Percentiles rank a stretch among this genome's conserved stretches.
phyloP scores from a whole-genome alignment of 139 green algal genomes.

The Dunaliella primolecta region DNA sequence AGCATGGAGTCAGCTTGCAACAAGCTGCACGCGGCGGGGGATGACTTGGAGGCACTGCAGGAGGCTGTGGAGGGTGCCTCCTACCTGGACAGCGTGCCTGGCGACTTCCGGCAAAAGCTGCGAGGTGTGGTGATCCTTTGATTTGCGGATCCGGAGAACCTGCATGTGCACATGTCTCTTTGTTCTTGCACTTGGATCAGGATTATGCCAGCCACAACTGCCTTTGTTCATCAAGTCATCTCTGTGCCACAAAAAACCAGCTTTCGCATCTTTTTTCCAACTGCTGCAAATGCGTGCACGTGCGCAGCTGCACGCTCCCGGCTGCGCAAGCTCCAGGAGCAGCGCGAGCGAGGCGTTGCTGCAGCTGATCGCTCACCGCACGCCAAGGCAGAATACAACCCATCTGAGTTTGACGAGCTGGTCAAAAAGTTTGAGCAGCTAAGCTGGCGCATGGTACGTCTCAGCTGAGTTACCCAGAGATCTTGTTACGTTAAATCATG shows the following conservation, averaged over 20 bases:
- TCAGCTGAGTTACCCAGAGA: no score
- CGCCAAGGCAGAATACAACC: conserved; percentile 68
- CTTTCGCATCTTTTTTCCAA: no score
- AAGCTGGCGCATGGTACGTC: conserved; percentile 83
- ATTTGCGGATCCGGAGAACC: no score
- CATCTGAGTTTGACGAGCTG: conserved; percentile 54
- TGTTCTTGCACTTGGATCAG: no score
- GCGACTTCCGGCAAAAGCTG: conserved; percentile 77
- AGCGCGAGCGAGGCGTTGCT: conserved; percentile 31
- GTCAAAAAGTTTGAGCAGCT: conserved; percentile 72
- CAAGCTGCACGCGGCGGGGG: conserved; percentile 58
- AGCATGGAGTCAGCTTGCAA: conserved; percentile 47
- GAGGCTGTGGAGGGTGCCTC: conserved; percentile 60
- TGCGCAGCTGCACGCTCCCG: conserved; percentile 68
- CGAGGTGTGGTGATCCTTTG: conserved; percentile 59
- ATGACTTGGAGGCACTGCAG: conserved; percentile 60
- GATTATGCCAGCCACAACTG: no score
- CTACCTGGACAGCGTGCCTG: conserved; percentile 70
- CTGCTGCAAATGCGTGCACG: no score
- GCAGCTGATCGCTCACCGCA: conserved; percentile 54
- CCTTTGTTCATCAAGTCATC: no score
- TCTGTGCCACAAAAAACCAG: no score
- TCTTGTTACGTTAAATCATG: no score
- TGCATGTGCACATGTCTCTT: no score
- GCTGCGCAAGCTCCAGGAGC: conserved; percentile 59